Evolutionary conservation across 2,329 filamentous ascomycete genomes (phyloP), one percentile per base, ranked within the genome.

Genomic region (Leptographium wingfieldii): DNA sequence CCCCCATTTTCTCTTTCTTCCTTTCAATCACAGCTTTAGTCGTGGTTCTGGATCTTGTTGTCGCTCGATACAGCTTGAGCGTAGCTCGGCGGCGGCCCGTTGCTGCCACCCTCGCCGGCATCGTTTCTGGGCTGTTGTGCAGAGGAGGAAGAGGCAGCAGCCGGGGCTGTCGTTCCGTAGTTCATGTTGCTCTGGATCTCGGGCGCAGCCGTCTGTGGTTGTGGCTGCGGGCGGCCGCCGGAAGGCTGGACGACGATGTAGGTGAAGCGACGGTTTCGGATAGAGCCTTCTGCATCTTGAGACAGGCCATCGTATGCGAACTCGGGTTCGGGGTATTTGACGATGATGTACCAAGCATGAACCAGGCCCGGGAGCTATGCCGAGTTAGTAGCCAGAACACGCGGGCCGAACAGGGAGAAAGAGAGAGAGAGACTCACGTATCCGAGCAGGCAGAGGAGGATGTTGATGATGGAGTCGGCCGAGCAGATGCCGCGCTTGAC

Each of bases 261-360:
- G 48, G 85, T 87, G 59, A 92, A 84, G 62, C 78, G 80, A 66
- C 80, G 77, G 55, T n/a, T 49, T 5, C n/a, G 16, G 43, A 35
- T 51, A 55, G 3, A 14, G 66, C 76, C 74, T 65, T 81, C 79
- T 67, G 70, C 66, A 67, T 82, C 80, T 58, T 84, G 82, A 5
- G 81, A 74, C 49, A 88, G 71, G 57, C 77, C 63, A 66, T 89
- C 82, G 73, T 94, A 91, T 64, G 87, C 83, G 72, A 81, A 81
- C 61, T 85, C 79, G 49, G 81, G 66, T 63, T 96, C 92, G 61
- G 94, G 94, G 72, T 87, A 89, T 70, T 89, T 87, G 68, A 89
- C 83, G 74, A 99, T 96, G 73, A 97, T 95, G 80, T 97, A 99
- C 92, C 94, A 97, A 64, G 92, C 84, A 76, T 99, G 94, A 2